Base-by-base conservation (phyloP, 1,284 basidiomycete species). In the Pascua guehoae region DNA sequence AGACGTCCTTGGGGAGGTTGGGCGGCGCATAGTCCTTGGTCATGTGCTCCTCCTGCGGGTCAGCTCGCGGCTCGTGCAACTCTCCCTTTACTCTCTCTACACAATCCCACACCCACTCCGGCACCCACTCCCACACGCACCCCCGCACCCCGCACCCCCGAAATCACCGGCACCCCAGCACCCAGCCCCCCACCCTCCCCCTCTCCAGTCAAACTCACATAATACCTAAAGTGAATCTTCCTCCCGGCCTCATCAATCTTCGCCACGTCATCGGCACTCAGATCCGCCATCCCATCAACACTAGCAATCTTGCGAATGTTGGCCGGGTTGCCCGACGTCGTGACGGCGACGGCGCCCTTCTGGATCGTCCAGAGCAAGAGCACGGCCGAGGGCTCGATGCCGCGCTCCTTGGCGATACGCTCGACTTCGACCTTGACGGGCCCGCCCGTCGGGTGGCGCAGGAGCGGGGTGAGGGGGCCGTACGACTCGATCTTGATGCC, bases 401-500 rank as follows among this genome's bases (percentile, higher is more conserved):
- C 64, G 53, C 56, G 59, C 17, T 52, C 53, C 46, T 42, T 59
- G 46, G 55, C 81, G 60, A 88, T 83, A 39, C 72, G 65, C 57
- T 79, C 76, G 18, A 88, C 64, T 39, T 83, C 70, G 2, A 79
- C 74, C 60, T 83, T 81, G 43, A 87, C 71, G 1, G 85, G 81
- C 0, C 83, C 85, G 16, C 80, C 83, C 36, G 79, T 73, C 42
- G 65, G 56, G 72, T 80, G 71, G 39, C 84, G 83, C 50, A 81
- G 79, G n/a, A 89, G 68, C 11, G 88, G 86, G 1, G 74, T 73
- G 38, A 79, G 67, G 1, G 76, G 75, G 1, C 76, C 86, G 64
- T 86, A 91, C 0, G 88, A 85, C 32, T 83, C 82, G 11, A 82
- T 81, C 12, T 81, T 76, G 64, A 90, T 90, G 46, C 81, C 81